Evolutionary conservation across 148 eudicot species (phyloP).

Genomic region (Dianthus caryophyllus): DNA sequence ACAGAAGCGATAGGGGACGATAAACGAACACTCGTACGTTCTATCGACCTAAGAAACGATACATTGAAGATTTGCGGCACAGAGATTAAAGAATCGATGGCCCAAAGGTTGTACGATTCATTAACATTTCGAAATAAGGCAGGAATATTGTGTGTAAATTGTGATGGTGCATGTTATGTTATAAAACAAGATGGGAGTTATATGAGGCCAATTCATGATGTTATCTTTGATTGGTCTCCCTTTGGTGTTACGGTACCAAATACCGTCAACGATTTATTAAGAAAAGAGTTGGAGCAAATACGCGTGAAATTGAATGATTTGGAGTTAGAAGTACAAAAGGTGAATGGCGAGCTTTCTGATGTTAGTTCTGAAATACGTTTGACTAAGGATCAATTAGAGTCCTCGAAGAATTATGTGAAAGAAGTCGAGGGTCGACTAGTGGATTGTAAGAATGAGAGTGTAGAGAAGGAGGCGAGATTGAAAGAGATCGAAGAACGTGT

Average conservation of each 20-base stretch:
- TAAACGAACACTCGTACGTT: background rate
- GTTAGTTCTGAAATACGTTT: no score
- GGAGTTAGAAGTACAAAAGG: background rate
- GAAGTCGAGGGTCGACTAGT: no score
- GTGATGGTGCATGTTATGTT: conserved; percentile 12
- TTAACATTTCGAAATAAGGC: background rate
- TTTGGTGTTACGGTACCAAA: conserved; percentile 23
- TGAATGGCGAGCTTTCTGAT: conserved; percentile 10
- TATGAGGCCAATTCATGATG: conserved; percentile 5
- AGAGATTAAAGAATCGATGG: background rate
- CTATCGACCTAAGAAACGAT: background rate
- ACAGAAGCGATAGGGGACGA: background rate
- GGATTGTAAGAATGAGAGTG: no score
- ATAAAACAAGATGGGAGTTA: background rate
- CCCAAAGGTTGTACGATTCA: conserved; percentile 5
- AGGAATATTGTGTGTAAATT: conserved; percentile 15
- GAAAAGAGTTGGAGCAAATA: background rate
- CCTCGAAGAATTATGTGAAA: no score
- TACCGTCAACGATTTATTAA: conserved; percentile 7
- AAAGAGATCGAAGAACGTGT: background rate
- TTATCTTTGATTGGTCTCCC: conserved; percentile 24
- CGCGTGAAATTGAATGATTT: background rate
- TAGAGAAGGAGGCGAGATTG: no score
- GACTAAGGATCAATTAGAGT: no score
- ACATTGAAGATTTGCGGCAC: conserved; percentile 13